Evolutionary conservation across 2,329 filamentous ascomycete species (phyloP).

Genomic region (Claviceps citrina): DNA sequence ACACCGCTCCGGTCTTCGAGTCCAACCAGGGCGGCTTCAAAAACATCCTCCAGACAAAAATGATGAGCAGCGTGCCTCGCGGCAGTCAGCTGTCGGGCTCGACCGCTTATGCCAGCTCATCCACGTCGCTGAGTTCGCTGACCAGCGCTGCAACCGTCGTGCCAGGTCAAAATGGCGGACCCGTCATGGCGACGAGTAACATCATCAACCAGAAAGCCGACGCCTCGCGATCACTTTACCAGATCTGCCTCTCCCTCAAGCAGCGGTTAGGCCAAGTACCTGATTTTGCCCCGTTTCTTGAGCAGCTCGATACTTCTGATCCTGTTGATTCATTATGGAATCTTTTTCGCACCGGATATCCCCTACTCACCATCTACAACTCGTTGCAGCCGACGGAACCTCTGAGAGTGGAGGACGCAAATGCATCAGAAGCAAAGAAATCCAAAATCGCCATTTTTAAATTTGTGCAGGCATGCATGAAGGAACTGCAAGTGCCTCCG

Average conservation of each 20-base stretch:
- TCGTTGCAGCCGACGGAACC: constrained; percentile 54
- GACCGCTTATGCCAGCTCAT: constrained; percentile 38
- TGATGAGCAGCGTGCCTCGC: constrained; percentile 38
- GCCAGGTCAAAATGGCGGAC: constrained; percentile 34
- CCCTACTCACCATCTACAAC: constrained; percentile 82
- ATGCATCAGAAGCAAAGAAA: constrained; percentile 52
- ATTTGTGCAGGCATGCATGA: constrained; percentile 79
- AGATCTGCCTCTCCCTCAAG: constrained; percentile 79
- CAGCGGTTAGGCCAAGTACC: constrained; percentile 71
- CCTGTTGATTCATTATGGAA: constrained; percentile 88
- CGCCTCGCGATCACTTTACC: constrained; percentile 80
- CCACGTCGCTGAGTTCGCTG: constrained; percentile 36
- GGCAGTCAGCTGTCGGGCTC: constrained; percentile 49
- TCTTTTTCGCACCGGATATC: constrained; percentile 67
- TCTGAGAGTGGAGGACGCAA: constrained; percentile 50
- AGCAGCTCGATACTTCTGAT: constrained; percentile 52
- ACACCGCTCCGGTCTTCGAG: constrained; percentile 40
- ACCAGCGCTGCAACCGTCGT: constrained; percentile 28
- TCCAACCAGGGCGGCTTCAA: constrained; percentile 29
- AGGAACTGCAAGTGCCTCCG: constrained; percentile 62
- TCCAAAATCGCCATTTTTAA: constrained; percentile 82
- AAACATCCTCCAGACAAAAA: constrained; percentile 25
- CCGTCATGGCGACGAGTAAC: constrained; percentile 66
- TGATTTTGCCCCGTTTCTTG: constrained; percentile 60
- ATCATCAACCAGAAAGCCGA: constrained; percentile 97